A percentile compares a stretch with the other conserved stretches of the same genome.
Evolutionary conservation across 257 asterid genomes (phyloP).

Genomic region (Leptodermis oblonga): DNA sequence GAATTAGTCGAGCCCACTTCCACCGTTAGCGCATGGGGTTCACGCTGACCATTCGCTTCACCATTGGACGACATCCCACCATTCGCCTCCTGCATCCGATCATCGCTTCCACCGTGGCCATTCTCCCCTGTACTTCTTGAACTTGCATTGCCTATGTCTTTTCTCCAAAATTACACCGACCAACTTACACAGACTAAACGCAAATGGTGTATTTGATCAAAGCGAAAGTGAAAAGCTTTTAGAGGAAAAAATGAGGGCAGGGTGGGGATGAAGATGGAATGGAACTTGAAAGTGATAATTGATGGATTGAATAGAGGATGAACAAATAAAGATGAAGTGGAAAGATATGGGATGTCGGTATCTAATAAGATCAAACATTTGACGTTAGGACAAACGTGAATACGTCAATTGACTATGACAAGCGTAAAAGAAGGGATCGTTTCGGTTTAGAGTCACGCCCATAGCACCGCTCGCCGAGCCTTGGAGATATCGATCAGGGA

Average conservation of each 20-base stretch:
- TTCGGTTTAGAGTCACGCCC: no score
- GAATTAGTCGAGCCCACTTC: slow-evolving; percentile 58
- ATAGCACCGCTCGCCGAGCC: no score
- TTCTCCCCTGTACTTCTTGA: slow-evolving; percentile 48
- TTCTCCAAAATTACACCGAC: background rate
- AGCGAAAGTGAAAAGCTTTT: no score
- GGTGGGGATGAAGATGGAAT: no score
- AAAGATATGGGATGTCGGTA: slow-evolving; percentile 28
- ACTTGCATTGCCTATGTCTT: slow-evolving; percentile 66
- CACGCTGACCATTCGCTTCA: slow-evolving; percentile 10
- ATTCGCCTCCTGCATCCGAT: slow-evolving; percentile 24
- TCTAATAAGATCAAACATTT: slow-evolving; percentile 42
- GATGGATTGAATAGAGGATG: background rate
- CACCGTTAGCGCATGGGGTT: slow-evolving; percentile 31
- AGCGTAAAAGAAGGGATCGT: no score
- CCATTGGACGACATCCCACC: slow-evolving; percentile 20
- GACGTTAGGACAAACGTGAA: background rate
- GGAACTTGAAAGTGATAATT: background rate
- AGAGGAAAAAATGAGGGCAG: no score
- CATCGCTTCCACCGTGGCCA: slow-evolving; percentile 22
- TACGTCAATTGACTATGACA: background rate
- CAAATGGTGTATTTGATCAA: no score
- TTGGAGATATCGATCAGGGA: no score
- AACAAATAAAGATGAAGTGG: slow-evolving; percentile 48
- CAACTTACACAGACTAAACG: background rate